These are phyloP conservation scores for Helianthus annuus DNA, from an alignment of 129 eudicot species.

Conservation along the genomic window HanXRQr2.0-SUNRISE NC_035447.2:1307741-1308240, in stretches of 20 bases:
- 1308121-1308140: slow-evolving; percentile 17
- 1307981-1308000: background rate
- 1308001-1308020: background rate
- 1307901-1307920: slow-evolving; percentile 12
- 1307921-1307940: slow-evolving; percentile 9
- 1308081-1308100: slow-evolving; percentile 9
- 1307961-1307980: background rate
- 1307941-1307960: slow-evolving; percentile 6
- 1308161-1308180: slow-evolving; percentile 11
- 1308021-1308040: slow-evolving; percentile 1
- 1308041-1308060: background rate
- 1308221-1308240: slow-evolving; percentile 4
- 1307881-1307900: background rate
- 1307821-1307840: background rate
- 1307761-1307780: too few species aligned
- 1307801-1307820: background rate
- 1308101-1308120: slow-evolving; percentile 5
- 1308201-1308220: slow-evolving; percentile 9
- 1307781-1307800: background rate
- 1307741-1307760: too few species aligned
- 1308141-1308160: slow-evolving; percentile 14
- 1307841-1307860: background rate
- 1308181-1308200: slow-evolving; percentile 19
- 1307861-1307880: background rate
- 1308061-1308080: slow-evolving; percentile 7